These are phyloP conservation scores for Bremia lactucae DNA, from an alignment of 352 stramenopile species.

Conservation along the genomic window DNA sequence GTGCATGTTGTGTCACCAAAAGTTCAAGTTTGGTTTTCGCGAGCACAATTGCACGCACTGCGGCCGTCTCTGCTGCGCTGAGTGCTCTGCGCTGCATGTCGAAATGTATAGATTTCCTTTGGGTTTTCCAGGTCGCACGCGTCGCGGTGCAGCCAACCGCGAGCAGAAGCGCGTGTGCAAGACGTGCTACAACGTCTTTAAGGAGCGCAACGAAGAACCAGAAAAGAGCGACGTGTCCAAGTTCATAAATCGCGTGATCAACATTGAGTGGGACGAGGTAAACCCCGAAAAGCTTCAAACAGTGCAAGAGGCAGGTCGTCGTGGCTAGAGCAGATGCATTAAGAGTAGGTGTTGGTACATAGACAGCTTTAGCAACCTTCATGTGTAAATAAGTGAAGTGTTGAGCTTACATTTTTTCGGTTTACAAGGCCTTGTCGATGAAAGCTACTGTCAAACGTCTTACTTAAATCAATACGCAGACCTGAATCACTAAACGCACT, in stretches of 20 bases:
- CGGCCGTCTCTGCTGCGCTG: conserved; percentile 58
- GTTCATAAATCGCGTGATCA: conserved; percentile 76
- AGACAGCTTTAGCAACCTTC: no score
- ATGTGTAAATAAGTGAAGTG: no score
- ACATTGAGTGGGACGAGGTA: conserved; percentile 84
- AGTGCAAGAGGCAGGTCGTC: conserved; percentile 34
- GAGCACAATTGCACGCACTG: conserved; percentile 85
- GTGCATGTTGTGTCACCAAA: conserved; percentile 82
- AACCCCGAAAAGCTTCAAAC: conserved; percentile 76
- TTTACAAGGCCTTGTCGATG: no score
- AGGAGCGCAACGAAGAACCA: conserved; percentile 60
- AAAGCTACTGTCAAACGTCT: no score
- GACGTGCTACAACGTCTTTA: conserved; percentile 79
- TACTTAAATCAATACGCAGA: no score
- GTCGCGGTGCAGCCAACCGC: conserved; percentile 43
- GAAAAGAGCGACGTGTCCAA: conserved; percentile 47
- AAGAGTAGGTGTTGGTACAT: no score
- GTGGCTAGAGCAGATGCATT: conserved; percentile 31
- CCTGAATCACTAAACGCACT: no score
- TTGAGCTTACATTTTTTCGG: no score
- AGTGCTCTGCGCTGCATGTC: conserved; percentile 52
- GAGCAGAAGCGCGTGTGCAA: conserved; percentile 79
- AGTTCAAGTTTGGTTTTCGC: conserved; percentile 77
- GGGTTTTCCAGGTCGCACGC: conserved; percentile 69
- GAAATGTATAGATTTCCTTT: conserved; percentile 79